Base-by-base conservation (phyloP, 192 early-diverging fungal species). In the Spinellus fusiger region DNA sequence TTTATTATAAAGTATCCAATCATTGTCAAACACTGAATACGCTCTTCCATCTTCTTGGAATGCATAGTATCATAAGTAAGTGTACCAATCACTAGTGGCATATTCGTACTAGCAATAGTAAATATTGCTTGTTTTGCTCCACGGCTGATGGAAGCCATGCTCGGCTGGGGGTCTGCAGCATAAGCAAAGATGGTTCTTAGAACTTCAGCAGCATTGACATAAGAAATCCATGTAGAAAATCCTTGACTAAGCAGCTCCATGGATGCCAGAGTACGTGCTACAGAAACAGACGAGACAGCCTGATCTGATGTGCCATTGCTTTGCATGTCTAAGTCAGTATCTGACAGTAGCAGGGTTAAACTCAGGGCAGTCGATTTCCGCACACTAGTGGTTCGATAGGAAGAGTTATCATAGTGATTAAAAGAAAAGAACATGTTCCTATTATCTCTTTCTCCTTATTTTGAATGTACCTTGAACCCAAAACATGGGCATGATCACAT, bases 241-340 rank as follows among this genome's bases (percentile, higher is more conserved):
- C 91, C 92, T 40, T 77, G 73, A 0, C 85, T 85, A 0, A 93
- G 56, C 3, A 94, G 50, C 53, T 93, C 89, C 40, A 93, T 80
- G 0, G 69, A 71, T 1, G 69, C 48, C 5, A 55, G 40, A 4
- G 63, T 47, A 16, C 63, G 49, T 2, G 69, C 59, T 31, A 60
- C 27, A 6, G 62, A 47, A 20, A 28, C 59, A 13, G 59, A 35
- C 0, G 29, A 31, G 12, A 52, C 37, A 5, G 38, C 34, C 4
- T 61, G 48, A 15, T 57, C 38, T 34, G 29, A 31, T 22, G 46
- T 35, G 12, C 38, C 22, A 22, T 33, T 26, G 5, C 5, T 23
- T 6, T 40, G 84, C 61, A 40, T 81, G 62, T 66, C 29, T 70
- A 75, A 15, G 52, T 72, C 63, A 13, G 81, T 79, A 62, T 90